These are phyloP conservation scores for Ophiostoma piceae DNA, from an alignment of 2,329 filamentous ascomycete species.

Conservation along the genomic window DNA sequence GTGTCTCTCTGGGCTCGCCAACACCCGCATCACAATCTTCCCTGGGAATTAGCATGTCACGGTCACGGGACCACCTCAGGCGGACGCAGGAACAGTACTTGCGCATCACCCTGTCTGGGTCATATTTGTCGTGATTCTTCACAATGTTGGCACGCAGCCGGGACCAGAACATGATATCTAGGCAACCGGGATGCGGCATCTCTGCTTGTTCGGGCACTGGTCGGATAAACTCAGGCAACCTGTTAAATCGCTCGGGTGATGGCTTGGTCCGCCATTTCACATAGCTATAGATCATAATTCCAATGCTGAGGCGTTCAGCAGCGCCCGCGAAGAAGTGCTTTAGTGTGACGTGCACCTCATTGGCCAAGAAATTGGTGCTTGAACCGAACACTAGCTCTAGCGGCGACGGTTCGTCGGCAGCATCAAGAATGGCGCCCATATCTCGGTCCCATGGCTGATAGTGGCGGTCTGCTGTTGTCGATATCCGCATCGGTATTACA, in stretches of 20 bases:
- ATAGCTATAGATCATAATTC: conserved; percentile 15
- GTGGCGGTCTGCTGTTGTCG: background rate
- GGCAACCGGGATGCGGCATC: conserved; percentile 15
- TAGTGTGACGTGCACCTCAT: conserved; percentile 14
- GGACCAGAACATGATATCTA: conserved; percentile 18
- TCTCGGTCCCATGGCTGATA: conserved; percentile 18
- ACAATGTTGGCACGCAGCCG: conserved; percentile 13
- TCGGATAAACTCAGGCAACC: conserved; percentile 14
- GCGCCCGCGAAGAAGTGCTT: conserved; percentile 11
- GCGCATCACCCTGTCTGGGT: conserved; percentile 17
- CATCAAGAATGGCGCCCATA: conserved; percentile 16
- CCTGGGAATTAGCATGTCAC: background rate
- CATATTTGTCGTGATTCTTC: conserved; percentile 9
- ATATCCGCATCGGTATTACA: conserved; percentile 5
- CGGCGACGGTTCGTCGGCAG: conserved; percentile 15
- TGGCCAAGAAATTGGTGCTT: conserved; percentile 14
- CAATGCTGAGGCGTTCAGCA: conserved; percentile 15
- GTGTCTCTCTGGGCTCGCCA: background rate
- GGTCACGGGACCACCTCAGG: conserved; percentile 17
- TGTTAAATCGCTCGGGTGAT: background rate
- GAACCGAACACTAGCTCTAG: conserved; percentile 18
- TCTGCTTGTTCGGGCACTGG: conserved; percentile 12
- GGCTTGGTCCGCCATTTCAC: conserved; percentile 22
- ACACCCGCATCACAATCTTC: background rate
- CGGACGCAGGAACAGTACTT: conserved; percentile 14